These are phyloP conservation scores for Striga asiatica DNA, from an alignment of 257 asterid species.

Conservation along the genomic window DNA sequence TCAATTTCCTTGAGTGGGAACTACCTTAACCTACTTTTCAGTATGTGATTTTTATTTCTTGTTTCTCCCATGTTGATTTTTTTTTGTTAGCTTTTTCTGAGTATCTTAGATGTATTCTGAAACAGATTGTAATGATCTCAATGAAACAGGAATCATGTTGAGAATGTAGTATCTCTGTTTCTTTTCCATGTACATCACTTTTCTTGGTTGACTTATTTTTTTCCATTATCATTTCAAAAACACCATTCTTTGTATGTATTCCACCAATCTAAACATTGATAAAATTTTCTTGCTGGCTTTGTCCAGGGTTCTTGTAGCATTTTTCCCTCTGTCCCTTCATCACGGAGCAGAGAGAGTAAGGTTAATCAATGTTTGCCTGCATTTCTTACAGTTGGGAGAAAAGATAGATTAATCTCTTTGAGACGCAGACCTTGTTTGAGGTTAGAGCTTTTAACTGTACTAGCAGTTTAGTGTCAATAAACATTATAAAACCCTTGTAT, in stretches of 20 bases:
- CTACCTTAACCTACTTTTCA: too few species aligned
- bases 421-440: conserved; percentile 32
- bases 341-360: conserved; percentile 30
- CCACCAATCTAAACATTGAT: not conserved
- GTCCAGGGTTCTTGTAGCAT: conserved; percentile 32
- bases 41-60: too few species aligned
- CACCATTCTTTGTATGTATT: not conserved
- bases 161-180: too few species aligned
- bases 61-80: too few species aligned
- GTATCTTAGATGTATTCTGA: not conserved
- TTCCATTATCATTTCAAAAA: conserved; percentile 7
- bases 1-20: too few species aligned
- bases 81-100: too few species aligned
- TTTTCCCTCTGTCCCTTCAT: conserved; percentile 28
- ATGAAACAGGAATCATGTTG: not conserved
- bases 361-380: conserved; percentile 17
- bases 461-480: conserved; percentile 1
- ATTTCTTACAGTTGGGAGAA: conserved; percentile 20
- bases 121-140: not conserved
- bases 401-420: conserved; percentile 25
- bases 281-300: conserved; percentile 5
- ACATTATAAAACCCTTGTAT: not conserved
- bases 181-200: not conserved
- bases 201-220: conserved; percentile 2
- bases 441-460: conserved; percentile 21